phyloP scores from a whole-genome alignment of 139 green algal species.

The Auxenochlorella pyrenoidosa region DNA sequence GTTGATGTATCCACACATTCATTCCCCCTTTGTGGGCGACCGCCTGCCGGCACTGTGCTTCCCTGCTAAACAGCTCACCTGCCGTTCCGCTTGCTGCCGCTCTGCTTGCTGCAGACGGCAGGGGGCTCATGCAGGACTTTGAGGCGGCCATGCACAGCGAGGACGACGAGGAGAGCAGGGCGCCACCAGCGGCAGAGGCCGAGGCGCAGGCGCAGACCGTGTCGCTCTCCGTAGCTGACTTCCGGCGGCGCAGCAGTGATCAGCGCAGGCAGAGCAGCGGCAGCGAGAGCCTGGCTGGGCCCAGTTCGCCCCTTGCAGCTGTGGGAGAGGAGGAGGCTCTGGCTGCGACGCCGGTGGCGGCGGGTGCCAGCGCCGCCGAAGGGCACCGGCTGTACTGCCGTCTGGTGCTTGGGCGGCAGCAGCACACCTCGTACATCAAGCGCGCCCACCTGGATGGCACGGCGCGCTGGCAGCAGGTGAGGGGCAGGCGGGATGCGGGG shows the following conservation, averaged over 20 bases:
- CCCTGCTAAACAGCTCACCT: neutral
- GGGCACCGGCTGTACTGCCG: neutral
- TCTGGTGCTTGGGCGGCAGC: conserved; percentile 35
- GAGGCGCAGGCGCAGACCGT: neutral
- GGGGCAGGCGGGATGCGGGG: no score
- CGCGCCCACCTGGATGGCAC: neutral
- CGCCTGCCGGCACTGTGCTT: no score
- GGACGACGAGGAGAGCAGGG: neutral
- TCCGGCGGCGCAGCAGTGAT: neutral
- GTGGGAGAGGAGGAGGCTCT: neutral
- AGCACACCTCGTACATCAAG: conserved; percentile 10
- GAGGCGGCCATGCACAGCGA: neutral
- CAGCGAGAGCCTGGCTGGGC: neutral
- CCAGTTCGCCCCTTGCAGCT: neutral
- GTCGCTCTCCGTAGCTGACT: neutral
- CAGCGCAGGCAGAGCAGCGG: neutral
- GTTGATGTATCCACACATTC: no score
- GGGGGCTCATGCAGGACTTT: neutral
- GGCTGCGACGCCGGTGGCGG: neutral
- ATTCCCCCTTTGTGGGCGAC: no score
- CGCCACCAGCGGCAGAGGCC: neutral
- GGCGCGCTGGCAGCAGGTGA: conserved; percentile 8
- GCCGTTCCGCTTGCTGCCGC: neutral
- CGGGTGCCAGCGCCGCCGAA: neutral
- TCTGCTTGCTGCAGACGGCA: neutral